Evolutionary conservation across 495 filamentous ascomycete species (phyloP).

Genomic region (Penicillium nucicola): DNA sequence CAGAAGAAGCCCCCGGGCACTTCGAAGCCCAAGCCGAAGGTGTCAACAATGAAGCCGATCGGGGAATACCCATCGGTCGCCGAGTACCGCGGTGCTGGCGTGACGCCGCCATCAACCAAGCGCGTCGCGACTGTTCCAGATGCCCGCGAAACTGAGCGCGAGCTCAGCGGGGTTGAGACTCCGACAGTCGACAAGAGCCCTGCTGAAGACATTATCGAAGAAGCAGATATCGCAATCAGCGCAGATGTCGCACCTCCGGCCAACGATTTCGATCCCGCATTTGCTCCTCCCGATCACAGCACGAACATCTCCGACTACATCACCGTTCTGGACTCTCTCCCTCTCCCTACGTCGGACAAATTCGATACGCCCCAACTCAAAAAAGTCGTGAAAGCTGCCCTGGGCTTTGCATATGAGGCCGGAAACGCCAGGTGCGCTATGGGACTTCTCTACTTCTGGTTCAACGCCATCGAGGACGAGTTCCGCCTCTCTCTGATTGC

Average conservation of each 20-base stretch:
- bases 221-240: neutral
- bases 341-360: slow-evolving; percentile 7
- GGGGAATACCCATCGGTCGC: slow-evolving; percentile 22
- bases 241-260: slow-evolving; percentile 3
- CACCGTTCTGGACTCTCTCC: slow-evolving; percentile 10
- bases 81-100: slow-evolving; percentile 21
- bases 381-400: slow-evolving; percentile 8
- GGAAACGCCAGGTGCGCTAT: slow-evolving; percentile 9
- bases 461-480: slow-evolving; percentile 9
- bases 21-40: slow-evolving; percentile 3
- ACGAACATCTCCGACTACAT: slow-evolving; percentile 7
- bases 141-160: slow-evolving; percentile 2
- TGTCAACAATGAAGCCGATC: slow-evolving; percentile 23
- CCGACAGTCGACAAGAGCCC: neutral
- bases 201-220: slow-evolving; percentile 1
- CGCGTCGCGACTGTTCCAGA: slow-evolving; percentile 7
- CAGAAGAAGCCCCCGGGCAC: slow-evolving; percentile 11
- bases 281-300: slow-evolving; percentile 1
- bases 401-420: slow-evolving; percentile 1
- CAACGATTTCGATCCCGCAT: neutral
- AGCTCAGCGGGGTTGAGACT: slow-evolving; percentile 2
- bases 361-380: slow-evolving; percentile 16
- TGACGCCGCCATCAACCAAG: slow-evolving; percentile 10
- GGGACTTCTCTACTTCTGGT: slow-evolving; percentile 22
- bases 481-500: slow-evolving; percentile 22